A percentile compares a stretch with the other conserved stretches of the same genome.
phyloP scores from a whole-genome alignment of 768 basidiomycete species.

The Chiua virens region DNA sequence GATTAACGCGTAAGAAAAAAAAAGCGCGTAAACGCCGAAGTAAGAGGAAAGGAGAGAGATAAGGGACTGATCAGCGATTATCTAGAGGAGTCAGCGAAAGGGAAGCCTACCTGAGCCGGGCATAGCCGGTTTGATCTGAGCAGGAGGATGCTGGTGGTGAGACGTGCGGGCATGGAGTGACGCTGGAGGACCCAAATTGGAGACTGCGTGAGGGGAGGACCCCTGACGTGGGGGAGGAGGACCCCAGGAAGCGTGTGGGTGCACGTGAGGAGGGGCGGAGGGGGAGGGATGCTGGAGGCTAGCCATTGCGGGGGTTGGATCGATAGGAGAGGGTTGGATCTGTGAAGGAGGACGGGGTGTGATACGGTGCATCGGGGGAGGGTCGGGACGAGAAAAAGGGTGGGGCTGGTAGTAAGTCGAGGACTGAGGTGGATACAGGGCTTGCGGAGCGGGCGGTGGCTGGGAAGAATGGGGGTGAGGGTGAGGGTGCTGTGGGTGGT shows the following conservation, averaged over 20 bases:
- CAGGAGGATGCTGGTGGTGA: constrained; percentile 28
- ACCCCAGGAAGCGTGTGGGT: constrained; percentile 33
- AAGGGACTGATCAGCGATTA: constrained; percentile 4
- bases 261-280: constrained; percentile 33
- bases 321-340: constrained; percentile 26
- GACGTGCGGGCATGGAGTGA: constrained; percentile 28
- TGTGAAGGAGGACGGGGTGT: constrained; percentile 34
- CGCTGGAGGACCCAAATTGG: constrained; percentile 24
- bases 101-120: constrained; percentile 28
- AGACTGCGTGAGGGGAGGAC: constrained; percentile 29
- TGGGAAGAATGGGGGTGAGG: constrained; percentile 13
- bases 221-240: constrained; percentile 29
- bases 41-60: neutral
- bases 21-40: constrained; percentile 4
- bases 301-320: constrained; percentile 32
- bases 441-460: constrained; percentile 14
- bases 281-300: constrained; percentile 33
- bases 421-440: constrained; percentile 27
- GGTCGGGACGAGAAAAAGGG: constrained; percentile 18
- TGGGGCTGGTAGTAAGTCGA: constrained; percentile 18
- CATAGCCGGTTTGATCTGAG: constrained; percentile 34
- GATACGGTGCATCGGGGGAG: constrained; percentile 26
- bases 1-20: constrained; percentile 7
- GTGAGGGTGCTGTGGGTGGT: constrained; percentile 28
- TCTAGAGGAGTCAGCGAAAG: neutral